phyloP scores from a whole-genome alignment of 164 flowering plant genomes.

The Houttuynia cordata region DNA sequence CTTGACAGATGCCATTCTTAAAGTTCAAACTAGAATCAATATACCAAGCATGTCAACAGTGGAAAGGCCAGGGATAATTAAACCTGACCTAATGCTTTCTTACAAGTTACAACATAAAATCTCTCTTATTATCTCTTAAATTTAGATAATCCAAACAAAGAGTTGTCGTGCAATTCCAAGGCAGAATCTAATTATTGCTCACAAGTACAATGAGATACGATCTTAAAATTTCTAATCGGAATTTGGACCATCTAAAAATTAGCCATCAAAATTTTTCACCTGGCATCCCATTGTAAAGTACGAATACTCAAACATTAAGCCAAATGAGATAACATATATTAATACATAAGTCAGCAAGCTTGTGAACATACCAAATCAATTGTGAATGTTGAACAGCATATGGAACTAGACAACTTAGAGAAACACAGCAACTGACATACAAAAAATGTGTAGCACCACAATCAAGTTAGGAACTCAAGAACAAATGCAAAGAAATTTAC shows the following conservation, averaged over 20 bases:
- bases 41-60: too few relatives aligned
- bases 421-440: background rate
- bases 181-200: background rate
- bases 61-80: too few relatives aligned
- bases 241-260: background rate
- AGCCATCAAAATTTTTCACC: too few relatives aligned
- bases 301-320: background rate
- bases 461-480: background rate
- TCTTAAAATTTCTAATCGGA: background rate
- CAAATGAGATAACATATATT: background rate
- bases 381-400: background rate
- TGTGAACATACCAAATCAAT: background rate
- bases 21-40: too few relatives aligned
- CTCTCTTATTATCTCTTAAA: background rate
- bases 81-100: too few relatives aligned
- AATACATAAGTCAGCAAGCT: background rate
- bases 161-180: background rate
- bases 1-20: too few relatives aligned
- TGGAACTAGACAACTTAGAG: background rate
- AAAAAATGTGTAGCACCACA: background rate
- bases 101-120: too few relatives aligned
- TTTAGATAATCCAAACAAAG: background rate
- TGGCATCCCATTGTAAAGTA: too few relatives aligned
- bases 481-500: conserved; percentile 20
- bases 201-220: background rate